Conservation (phyloP, 202 grass and related monocot genomes). For the Panicum hallii region DNA sequence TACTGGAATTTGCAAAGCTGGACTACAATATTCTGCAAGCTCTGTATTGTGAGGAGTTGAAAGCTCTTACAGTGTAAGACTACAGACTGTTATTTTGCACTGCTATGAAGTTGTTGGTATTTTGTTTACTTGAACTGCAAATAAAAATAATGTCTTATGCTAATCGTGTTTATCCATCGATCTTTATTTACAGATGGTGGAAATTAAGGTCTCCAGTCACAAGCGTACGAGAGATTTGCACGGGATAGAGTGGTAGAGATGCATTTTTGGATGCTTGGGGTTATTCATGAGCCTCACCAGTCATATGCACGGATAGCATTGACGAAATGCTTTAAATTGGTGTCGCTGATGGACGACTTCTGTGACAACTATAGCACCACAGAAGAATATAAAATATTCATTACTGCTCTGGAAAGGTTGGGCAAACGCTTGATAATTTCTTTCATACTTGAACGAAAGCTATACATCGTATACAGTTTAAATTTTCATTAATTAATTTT, state of each 20-base stretch:
- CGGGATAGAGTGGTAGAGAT: conserved; percentile 42
- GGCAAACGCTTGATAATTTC: not conserved
- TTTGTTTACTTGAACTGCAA: too few relatives aligned
- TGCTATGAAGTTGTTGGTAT: too few relatives aligned
- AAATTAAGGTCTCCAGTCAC: conserved; percentile 15
- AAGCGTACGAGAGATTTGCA: not conserved
- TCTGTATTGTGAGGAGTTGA: not conserved
- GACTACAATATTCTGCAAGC: conserved; percentile 42
- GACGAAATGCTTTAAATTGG: not conserved
- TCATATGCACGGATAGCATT: not conserved
- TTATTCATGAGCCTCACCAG: conserved; percentile 35
- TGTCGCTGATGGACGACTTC: not conserved
- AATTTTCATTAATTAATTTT: not conserved
- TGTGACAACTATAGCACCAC: not conserved
- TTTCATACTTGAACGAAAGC: too few relatives aligned
- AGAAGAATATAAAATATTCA: not conserved
- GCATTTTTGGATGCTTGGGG: conserved; percentile 30
- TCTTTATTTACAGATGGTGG: conserved; percentile 53
- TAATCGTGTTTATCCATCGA: too few relatives aligned
- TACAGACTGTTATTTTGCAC: too few relatives aligned
- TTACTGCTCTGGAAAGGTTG: not conserved
- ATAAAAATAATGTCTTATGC: too few relatives aligned
- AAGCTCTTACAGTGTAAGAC: not conserved
- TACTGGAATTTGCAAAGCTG: conserved; percentile 52
- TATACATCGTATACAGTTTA: too few relatives aligned